phyloP scores from a whole-genome alignment of 1,139 yeast genomes.

The Sugiyamaella grinbergsii region DNA sequence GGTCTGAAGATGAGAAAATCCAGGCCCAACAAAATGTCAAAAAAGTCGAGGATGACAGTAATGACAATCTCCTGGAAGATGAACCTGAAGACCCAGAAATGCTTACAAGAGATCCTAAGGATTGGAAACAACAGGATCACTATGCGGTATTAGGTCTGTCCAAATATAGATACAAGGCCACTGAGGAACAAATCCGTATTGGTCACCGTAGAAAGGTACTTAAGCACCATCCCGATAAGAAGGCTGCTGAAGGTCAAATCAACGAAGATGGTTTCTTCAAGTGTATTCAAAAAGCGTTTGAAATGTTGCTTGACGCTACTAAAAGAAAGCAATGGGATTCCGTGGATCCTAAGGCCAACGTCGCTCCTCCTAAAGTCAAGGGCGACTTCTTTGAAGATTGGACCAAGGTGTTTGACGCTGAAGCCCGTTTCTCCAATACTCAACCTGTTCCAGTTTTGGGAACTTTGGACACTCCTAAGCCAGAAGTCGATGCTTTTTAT shows the following conservation, averaged over 20 bases:
- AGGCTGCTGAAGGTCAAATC: conserved; percentile 83
- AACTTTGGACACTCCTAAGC: conserved; percentile 63
- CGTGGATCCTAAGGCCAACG: conserved; percentile 87
- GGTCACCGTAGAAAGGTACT: conserved; percentile 97
- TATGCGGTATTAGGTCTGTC: conserved; percentile 95
- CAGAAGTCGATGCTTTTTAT: conserved; percentile 87
- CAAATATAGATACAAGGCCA: conserved; percentile 87
- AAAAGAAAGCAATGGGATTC: conserved; percentile 95
- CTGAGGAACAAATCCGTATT: conserved; percentile 89
- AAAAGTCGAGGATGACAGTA: conserved; percentile 65
- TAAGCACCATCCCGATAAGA: conserved; percentile 98
- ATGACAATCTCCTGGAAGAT: conserved; percentile 77
- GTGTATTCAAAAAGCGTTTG: conserved; percentile 95
- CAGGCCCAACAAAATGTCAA: conserved; percentile 91
- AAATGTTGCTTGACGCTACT: conserved; percentile 78
- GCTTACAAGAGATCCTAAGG: conserved; percentile 90
- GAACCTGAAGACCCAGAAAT: conserved; percentile 71
- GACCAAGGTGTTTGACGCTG: conserved; percentile 90
- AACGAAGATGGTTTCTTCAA: conserved; percentile 98
- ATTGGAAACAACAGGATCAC: conserved; percentile 96
- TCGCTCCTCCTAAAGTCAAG: conserved; percentile 69
- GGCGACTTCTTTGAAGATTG: conserved; percentile 84
- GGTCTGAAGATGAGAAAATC: conserved; percentile 94
- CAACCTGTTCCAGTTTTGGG: conserved; percentile 90
- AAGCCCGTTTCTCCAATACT: conserved; percentile 87